Conservation (phyloP, 2,329 filamentous ascomycete species). For the Fusarium pseudograminearum region DNA sequence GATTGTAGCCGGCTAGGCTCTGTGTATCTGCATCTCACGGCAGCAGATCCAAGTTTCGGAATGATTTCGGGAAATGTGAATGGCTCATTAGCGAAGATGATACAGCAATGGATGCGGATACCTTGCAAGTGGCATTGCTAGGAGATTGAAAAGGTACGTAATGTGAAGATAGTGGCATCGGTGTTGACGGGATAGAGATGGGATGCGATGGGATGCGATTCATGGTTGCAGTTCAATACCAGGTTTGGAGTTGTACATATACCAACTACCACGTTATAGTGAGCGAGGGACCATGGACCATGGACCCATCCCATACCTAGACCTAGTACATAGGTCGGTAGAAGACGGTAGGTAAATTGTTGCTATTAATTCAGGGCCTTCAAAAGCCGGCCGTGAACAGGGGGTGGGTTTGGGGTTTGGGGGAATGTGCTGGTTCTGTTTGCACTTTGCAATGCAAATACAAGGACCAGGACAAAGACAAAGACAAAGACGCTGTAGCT, state of each 20-base stretch:
- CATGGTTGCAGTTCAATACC: neutral
- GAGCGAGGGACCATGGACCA: too few species aligned
- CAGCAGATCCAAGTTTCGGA: conserved; percentile 22
- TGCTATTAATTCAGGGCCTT: neutral
- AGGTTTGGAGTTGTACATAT: neutral
- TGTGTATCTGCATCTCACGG: conserved; percentile 18
- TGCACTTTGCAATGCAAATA: conserved; percentile 13
- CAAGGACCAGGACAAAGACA: too few species aligned
- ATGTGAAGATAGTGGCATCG: conserved; percentile 2
- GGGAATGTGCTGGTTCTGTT: conserved; percentile 1
- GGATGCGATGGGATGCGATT: conserved; percentile 8
- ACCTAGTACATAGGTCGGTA: too few species aligned
- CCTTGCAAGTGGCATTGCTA: conserved; percentile 1
- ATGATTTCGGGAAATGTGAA: conserved; percentile 19
- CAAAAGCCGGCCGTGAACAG: conserved; percentile 2
- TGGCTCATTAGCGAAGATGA: conserved; percentile 13
- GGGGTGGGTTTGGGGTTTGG: conserved; percentile 10
- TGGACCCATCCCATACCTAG: too few species aligned
- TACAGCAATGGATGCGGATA: neutral
- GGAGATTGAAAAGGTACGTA: neutral
- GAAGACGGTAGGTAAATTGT: neutral
- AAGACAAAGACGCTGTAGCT: conserved; percentile 11
- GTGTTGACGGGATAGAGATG: conserved; percentile 10
- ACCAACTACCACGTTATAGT: neutral
- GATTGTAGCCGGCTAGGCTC: conserved; percentile 27